Base-by-base conservation (phyloP, 495 filamentous ascomycete species). In the Ascobolus immersus region DNA sequence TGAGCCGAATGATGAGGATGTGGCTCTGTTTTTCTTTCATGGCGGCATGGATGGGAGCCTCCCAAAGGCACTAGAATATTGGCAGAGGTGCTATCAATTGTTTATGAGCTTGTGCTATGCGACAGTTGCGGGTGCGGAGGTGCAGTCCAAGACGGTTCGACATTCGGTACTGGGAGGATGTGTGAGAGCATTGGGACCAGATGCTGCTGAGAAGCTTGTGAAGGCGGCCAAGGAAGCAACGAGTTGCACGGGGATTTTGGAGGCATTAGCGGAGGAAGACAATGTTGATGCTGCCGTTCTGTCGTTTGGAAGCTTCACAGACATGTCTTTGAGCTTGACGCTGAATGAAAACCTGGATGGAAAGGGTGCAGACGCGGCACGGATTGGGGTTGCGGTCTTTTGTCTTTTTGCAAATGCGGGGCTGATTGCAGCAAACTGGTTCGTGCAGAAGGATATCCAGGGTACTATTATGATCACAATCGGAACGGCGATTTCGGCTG, bases 1-100 rank as follows among this genome's bases (percentile, higher is more conserved):
- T 7, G 21, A 28, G 2, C 29, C 39, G 4, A 24, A 13, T 4
- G 11, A n/a, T 0, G 28, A 34, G 4, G 15, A 41, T 19, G 5
- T 41, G 15, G 41, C 39, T 2, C 32, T 39, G 35, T 33, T 39
- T 10, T 41, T 34, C 35, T 11, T 41, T 4, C 39, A 29, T 13
- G 39, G 39, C 18, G 33, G 21, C n/a, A 34, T 19, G 6, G 4
- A 6, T 1, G 39, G 29, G 2, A 17, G 23, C 5, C 17, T 35
- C 2, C 15, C 19, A 0, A 25, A 39, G 12, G 9, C 38, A 7
- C 4, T 23, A 12, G n/a, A 17, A 0, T 28, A 5, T 3, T 18
- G 15, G 13, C 12, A 1, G 5, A 10, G 9, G 10, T 9, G 4
- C 10, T 4, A 17, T 3, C 5, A 9, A 0, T 6, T 10, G 0